Percentiles rank a stretch among this genome's conserved stretches.
Evolutionary conservation across 495 filamentous ascomycete species (phyloP).

Genomic region (Pyrenula massariospora): DNA sequence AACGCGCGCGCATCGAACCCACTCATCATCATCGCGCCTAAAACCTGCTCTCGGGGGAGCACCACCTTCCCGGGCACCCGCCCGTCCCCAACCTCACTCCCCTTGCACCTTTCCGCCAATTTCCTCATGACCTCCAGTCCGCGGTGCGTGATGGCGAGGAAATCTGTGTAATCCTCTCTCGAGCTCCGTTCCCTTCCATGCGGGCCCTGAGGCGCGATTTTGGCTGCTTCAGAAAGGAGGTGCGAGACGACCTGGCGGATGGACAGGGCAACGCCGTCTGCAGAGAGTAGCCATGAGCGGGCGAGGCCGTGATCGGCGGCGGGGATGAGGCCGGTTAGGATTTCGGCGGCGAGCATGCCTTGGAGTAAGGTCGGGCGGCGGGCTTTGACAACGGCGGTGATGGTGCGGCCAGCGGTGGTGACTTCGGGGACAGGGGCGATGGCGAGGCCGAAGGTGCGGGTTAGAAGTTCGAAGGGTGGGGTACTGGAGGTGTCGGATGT

Average conservation of each 20-base stretch:
- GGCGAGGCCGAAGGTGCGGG: constrained; percentile 76
- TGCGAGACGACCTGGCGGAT: constrained; percentile 60
- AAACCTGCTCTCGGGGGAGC: neutral
- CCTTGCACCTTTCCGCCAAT: constrained; percentile 59
- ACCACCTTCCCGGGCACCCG: neutral
- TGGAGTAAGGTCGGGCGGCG: constrained; percentile 84
- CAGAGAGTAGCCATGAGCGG: constrained; percentile 71
- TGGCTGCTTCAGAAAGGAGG: constrained; percentile 48
- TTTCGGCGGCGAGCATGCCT: constrained; percentile 82
- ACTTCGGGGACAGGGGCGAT: constrained; percentile 73
- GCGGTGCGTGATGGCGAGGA: constrained; percentile 53
- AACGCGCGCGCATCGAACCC: neutral
- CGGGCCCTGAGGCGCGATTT: constrained; percentile 23
- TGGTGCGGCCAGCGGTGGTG: constrained; percentile 17
- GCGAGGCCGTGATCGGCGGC: constrained; percentile 58
- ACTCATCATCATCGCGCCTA: neutral
- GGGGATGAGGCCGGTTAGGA: constrained; percentile 66
- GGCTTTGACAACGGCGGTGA: constrained; percentile 57
- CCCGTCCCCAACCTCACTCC: constrained; percentile 32
- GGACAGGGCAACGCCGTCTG: constrained; percentile 74
- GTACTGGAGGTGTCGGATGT: constrained; percentile 48
- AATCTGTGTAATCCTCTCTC: constrained; percentile 30
- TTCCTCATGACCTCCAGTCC: constrained; percentile 58
- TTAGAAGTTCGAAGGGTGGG: constrained; percentile 70
- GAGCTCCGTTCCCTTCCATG: constrained; percentile 18